Conservation (phyloP, 1,284 basidiomycete species). For the Malassezia dermatis region DNA sequence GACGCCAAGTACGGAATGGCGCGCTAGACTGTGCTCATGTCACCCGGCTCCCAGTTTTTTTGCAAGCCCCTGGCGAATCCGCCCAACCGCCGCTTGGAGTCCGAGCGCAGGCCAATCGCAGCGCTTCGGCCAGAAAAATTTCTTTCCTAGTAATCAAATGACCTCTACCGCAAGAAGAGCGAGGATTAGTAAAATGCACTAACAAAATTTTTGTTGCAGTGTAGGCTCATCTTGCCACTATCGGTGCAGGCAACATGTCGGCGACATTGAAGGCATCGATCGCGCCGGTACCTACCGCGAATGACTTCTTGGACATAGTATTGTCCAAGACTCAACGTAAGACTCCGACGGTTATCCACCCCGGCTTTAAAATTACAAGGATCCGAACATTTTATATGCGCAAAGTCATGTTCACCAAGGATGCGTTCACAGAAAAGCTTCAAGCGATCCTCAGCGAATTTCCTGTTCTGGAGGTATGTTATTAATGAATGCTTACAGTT, state of each 20-base stretch:
- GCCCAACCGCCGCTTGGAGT: neutral
- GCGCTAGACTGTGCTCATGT: neutral
- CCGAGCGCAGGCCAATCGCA: neutral
- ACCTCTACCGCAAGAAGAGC: neutral
- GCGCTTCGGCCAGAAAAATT: neutral
- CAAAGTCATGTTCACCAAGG: slow-evolving; percentile 98
- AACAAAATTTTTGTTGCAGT: neutral
- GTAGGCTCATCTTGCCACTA: neutral
- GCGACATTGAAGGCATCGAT: slow-evolving; percentile 53
- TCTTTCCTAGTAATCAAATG: neutral
- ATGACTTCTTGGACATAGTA: slow-evolving; percentile 89
- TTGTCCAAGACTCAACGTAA: slow-evolving; percentile 88
- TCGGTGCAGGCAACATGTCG: slow-evolving; percentile 16
- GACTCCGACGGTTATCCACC: slow-evolving; percentile 71
- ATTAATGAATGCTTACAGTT: neutral
- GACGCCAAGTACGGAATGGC: neutral
- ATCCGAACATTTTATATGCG: slow-evolving; percentile 90
- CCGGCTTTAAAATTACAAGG: slow-evolving; percentile 93
- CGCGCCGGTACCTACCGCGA: slow-evolving; percentile 87
- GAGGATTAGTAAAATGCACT: neutral
- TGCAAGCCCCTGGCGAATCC: neutral
- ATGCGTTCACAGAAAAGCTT: slow-evolving; percentile 92
- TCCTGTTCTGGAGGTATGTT: slow-evolving; percentile 77
- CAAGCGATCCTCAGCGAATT: slow-evolving; percentile 88
- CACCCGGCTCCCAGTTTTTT: neutral